Percentiles rank a stretch among this genome's conserved stretches.
phyloP scores from a whole-genome alignment of 2,329 filamentous ascomycete species.

The Chalaropsis thielavioides region DNA sequence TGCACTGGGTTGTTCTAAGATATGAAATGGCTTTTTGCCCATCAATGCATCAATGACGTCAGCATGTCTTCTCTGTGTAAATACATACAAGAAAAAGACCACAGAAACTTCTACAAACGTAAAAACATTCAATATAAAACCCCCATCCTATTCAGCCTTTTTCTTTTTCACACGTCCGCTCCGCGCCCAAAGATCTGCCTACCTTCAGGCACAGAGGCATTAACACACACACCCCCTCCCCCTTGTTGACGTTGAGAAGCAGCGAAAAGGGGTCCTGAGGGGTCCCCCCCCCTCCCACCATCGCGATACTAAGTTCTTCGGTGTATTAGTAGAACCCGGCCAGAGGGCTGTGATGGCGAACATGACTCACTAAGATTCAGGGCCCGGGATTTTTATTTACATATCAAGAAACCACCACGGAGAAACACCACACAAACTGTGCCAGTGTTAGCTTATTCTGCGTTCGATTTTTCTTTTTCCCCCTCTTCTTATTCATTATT shows the following conservation, averaged over 20 bases:
- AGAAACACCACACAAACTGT: background rate
- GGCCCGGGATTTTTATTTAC: background rate
- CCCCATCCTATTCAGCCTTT: background rate
- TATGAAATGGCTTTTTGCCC: background rate
- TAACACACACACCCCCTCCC: background rate
- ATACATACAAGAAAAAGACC: too few species aligned
- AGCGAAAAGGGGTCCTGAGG: background rate
- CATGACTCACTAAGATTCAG: background rate
- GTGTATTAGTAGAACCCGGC: background rate
- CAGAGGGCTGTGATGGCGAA: background rate
- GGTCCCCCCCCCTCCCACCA: background rate
- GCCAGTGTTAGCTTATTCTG: too few species aligned
- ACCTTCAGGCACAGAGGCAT: background rate
- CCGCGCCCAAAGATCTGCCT: background rate
- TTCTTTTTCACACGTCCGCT: background rate
- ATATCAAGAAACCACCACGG: background rate
- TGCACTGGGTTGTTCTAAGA: background rate
- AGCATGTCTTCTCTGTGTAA: background rate
- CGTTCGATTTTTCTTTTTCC: too few species aligned
- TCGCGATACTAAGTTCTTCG: background rate
- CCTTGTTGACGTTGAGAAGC: background rate
- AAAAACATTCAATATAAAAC: background rate
- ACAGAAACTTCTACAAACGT: too few species aligned
- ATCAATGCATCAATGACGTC: background rate
- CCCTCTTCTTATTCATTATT: too few species aligned